Conservation (phyloP, 2,329 filamentous ascomycete species). For the Lecanicillium sp. region DNA sequence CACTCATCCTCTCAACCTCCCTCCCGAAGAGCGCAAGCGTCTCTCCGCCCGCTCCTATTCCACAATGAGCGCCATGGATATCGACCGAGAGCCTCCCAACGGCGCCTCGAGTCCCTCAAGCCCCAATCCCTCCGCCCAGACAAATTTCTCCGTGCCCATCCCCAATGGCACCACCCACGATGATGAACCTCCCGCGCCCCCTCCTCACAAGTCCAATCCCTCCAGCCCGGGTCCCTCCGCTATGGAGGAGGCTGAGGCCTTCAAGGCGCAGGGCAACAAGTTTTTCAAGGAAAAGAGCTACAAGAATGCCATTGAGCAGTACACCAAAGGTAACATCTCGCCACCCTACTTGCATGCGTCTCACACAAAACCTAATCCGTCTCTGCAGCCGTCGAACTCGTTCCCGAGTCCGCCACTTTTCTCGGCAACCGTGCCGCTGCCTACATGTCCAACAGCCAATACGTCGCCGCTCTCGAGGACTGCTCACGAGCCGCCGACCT, state of each 20-base stretch:
- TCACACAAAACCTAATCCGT: slow-evolving; percentile 10
- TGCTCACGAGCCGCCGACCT: slow-evolving; percentile 74
- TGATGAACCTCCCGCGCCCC: slow-evolving; percentile 53
- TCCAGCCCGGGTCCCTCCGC: slow-evolving; percentile 47
- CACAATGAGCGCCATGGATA: slow-evolving; percentile 63
- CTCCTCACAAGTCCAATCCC: slow-evolving; percentile 61
- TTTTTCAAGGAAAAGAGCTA: slow-evolving; percentile 96
- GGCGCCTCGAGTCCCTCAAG: slow-evolving; percentile 44
- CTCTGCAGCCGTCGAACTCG: slow-evolving; percentile 74
- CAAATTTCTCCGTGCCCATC: slow-evolving; percentile 45
- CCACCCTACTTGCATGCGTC: slow-evolving; percentile 7
- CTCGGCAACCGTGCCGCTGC: slow-evolving; percentile 92
- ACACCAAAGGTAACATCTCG: slow-evolving; percentile 70
- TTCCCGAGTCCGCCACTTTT: slow-evolving; percentile 81
- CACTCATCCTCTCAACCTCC: slow-evolving; percentile 83
- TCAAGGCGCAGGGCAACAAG: slow-evolving; percentile 90
- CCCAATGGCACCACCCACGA: slow-evolving; percentile 37
- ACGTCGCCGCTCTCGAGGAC: slow-evolving; percentile 74
- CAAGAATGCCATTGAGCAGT: slow-evolving; percentile 79
- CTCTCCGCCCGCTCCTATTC: slow-evolving; percentile 57
- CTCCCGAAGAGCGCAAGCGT: slow-evolving; percentile 78
- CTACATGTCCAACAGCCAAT: slow-evolving; percentile 81
- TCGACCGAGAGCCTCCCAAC: slow-evolving; percentile 58
- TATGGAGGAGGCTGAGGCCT: slow-evolving; percentile 75
- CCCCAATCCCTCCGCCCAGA: slow-evolving; percentile 29